phyloP scores from a whole-genome alignment of 371 early-diverging fungal species.

The Apophysomyces elegans region DNA sequence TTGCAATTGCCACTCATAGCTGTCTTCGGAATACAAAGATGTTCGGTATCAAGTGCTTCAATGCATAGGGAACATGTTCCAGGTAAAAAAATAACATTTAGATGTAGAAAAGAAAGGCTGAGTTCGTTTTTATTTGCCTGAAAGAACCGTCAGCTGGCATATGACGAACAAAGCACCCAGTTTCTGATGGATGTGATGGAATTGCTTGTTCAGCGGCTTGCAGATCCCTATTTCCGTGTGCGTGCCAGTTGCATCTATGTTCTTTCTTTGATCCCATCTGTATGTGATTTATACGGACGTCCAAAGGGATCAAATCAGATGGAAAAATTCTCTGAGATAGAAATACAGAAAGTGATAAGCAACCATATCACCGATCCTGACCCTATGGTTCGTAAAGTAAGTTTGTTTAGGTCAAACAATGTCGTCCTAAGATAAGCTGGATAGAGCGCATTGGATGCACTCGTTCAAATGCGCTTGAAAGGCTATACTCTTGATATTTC shows the following conservation, averaged over 20 bases:
- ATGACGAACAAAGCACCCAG: constrained; percentile 22
- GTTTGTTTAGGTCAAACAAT: neutral
- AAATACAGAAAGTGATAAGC: constrained; percentile 56
- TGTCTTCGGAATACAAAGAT: constrained; percentile 49
- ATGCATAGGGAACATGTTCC: constrained; percentile 44
- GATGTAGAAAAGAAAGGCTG: too few relatives aligned
- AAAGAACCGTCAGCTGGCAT: constrained; percentile 33
- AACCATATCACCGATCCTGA: constrained; percentile 60
- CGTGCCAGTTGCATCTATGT: constrained; percentile 53
- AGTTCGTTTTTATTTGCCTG: neutral
- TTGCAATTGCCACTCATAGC: constrained; percentile 15
- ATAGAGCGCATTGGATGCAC: constrained; percentile 56
- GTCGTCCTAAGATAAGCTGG: neutral
- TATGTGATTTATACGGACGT: constrained; percentile 18
- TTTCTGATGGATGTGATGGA: constrained; percentile 35
- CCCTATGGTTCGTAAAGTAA: constrained; percentile 59
- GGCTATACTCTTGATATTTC: constrained; percentile 53
- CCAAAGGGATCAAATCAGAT: neutral
- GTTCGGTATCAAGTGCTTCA: constrained; percentile 51
- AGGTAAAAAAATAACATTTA: constrained; percentile 29
- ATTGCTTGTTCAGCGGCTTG: constrained; percentile 37
- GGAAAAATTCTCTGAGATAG: constrained; percentile 21
- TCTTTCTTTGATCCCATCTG: constrained; percentile 48
- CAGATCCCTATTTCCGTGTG: constrained; percentile 56
- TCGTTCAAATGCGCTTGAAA: constrained; percentile 55